Evolutionary conservation across 257 asterid genomes (phyloP), one percentile per base, ranked within the genome.

Genomic region (Solanum gandarillasii): DNA sequence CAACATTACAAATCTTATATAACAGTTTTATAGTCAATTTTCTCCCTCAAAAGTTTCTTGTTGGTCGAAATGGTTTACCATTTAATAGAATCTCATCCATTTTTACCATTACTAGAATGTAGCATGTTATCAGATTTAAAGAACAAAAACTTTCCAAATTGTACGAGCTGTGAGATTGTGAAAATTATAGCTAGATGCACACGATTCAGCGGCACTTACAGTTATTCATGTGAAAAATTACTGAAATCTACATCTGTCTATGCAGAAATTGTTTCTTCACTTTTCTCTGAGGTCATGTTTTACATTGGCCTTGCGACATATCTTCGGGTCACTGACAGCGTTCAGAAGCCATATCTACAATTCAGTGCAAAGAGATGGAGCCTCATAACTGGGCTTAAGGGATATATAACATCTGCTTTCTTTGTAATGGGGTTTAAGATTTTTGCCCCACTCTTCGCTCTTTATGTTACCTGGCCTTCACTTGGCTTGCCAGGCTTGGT

Each of bases 341-440:
- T 94, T 31, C 99, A 96, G 73, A 97, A 92, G 93, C 99, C 99
- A 82, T 97, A 96, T 90, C 96, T 95, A 89, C 92, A 95, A 88
- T 94, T 94, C 87, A 94, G 98, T 92, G 48, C 98, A 82, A 97
- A 93, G 90, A 92, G 98, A 90, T 97, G 99, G 99, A 92, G 98
- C 90, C 98, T 96, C 39, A 96, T 96, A 87, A 96, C 99, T 12
- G 99, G 99, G 83, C 94, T 96, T 27, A 91, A 89, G 82, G 99
- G 99, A 91, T 97, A 96, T 86, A 32, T 95, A 34, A 60, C 92
- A 14, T 94, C 95, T 9, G 91, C 94, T 36, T 93, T 92, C 91
- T 89, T 97, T 34, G 87, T 91, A 1, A 94, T 89, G 98, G 99
- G 98, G 31, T 83, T 96, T 32, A 97, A 97, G 92, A 92, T 95